Evolutionary conservation across 2,329 filamentous ascomycete genomes (phyloP), one percentile per base, ranked within the genome.

Genomic region (Apiospora saccharicola): DNA sequence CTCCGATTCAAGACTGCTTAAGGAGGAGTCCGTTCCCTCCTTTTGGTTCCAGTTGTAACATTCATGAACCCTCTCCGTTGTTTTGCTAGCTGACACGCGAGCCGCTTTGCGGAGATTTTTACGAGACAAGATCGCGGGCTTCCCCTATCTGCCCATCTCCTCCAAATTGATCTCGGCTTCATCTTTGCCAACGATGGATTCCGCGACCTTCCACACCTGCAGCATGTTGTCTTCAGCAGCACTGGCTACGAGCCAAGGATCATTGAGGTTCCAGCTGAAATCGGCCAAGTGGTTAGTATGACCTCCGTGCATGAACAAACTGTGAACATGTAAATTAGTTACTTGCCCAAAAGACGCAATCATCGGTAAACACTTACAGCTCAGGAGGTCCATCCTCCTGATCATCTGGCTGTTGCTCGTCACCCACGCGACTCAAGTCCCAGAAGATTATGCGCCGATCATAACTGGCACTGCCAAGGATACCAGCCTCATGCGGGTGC

Each of bases 271-370:
- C 96, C 96, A 99, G 84, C 93, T 96, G 80, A 99, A 99, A 83
- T 99, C 97, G 47, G 94, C 95, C 74, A 99, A 90, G 76, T 97
- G 93, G 84, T 98, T 98, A 14, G 96, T 99, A 85, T 99, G 97
- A 44, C 96, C 96, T 74, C 96, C 96, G 79, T 99, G 96, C 95
- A 99, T 98, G 84, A 99, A 99, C 1, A 99, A 86, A 67, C 93
- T 95, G 73, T 7, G 53, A 70, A 46, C n/a, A n/a, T 41, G 37
- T 41, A 19, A 8, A 47, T 77, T 71, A 72, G 73, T 73, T n/a
- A 73, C 70, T 68, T 68, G 57, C 41, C n/a, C 22, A 30, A 7
- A n/a, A n/a, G 19, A 53, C 24, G 47, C 22, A 12, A n/a, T 16
- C 44, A n/a, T 67, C 14, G 71, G 71, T 10, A 71, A 19, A 89